These are phyloP conservation scores for Chlamydomonas incerta DNA, from an alignment of 139 green algal genomes.

Conservation along the genomic window DNA sequence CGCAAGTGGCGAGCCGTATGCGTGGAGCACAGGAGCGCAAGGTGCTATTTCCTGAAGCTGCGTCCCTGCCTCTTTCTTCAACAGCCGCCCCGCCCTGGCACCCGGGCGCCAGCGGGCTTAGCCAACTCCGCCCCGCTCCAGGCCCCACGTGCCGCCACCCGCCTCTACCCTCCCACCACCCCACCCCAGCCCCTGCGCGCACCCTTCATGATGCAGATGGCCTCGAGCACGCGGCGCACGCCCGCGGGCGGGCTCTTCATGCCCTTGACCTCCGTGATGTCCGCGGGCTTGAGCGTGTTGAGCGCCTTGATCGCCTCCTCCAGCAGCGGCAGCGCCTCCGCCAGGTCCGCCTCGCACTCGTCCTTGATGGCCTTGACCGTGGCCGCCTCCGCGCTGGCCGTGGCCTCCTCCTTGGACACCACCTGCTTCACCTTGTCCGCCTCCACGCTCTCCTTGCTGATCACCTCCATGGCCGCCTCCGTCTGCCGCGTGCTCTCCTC, in stretches of 20 bases:
- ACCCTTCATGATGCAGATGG: conserved; percentile 85
- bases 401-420: conserved; percentile 81
- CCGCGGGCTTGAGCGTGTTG: conserved; percentile 83
- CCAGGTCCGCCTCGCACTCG: conserved; percentile 78
- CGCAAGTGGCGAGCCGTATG: too few relatives aligned
- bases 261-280: conserved; percentile 88
- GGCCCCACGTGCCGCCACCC: too few relatives aligned
- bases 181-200: background rate
- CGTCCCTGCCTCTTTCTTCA: too few relatives aligned
- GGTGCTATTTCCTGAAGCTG: too few relatives aligned
- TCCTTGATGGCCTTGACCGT: conserved; percentile 87
- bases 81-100: too few relatives aligned
- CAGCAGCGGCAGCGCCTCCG: conserved; percentile 77
- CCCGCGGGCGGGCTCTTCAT: conserved; percentile 85
- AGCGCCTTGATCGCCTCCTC: conserved; percentile 76
- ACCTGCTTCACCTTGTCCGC: conserved; percentile 82
- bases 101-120: too few relatives aligned
- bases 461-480: conserved; percentile 74
- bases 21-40: too few relatives aligned
- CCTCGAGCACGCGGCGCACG: conserved; percentile 79
- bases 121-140: too few relatives aligned
- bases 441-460: conserved; percentile 68
- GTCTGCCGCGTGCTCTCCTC: conserved; percentile 76
- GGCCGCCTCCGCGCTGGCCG: conserved; percentile 71
- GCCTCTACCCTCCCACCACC: too few relatives aligned